A percentile compares a stretch with the other conserved stretches of the same genome.
Conservation (phyloP, 2,329 filamentous ascomycete species). For the Pseudocercospora ulei region DNA sequence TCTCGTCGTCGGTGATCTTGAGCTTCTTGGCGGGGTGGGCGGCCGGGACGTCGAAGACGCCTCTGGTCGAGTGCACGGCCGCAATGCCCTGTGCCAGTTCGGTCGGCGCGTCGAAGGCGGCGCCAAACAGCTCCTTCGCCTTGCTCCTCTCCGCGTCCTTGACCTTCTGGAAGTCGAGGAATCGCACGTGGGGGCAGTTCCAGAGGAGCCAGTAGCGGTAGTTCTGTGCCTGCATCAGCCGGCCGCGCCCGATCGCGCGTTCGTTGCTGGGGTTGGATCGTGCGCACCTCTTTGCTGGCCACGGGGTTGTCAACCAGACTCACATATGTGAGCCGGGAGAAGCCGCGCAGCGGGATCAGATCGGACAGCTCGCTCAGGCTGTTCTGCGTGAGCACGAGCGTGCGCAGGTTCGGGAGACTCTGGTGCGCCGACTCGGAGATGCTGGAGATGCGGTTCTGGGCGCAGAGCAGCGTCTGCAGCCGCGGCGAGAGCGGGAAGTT, state of each 20-base stretch:
- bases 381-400: constrained; percentile 75
- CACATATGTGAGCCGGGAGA: constrained; percentile 65
- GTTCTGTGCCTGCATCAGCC: constrained; percentile 48
- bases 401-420: constrained; percentile 70
- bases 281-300: constrained; percentile 74
- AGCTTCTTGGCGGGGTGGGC: constrained; percentile 35
- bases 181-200: constrained; percentile 73
- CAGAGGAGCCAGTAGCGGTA: constrained; percentile 90
- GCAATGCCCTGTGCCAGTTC: constrained; percentile 75
- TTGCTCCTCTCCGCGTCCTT: constrained; percentile 71
- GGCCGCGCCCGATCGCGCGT: background rate
- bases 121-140: constrained; percentile 75
- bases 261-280: background rate
- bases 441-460: constrained; percentile 73
- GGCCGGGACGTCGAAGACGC: constrained; percentile 38
- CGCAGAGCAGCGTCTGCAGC: constrained; percentile 75
- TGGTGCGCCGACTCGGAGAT: constrained; percentile 68
- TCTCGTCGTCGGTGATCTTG: constrained; percentile 72
- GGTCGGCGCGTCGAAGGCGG: constrained; percentile 58
- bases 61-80: constrained; percentile 61
- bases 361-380: constrained; percentile 75
- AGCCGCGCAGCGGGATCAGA: constrained; percentile 64
- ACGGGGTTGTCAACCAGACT: constrained; percentile 81
- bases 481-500: constrained; percentile 91
- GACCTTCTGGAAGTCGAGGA: constrained; percentile 87